Conservation (phyloP, 2,329 filamentous ascomycete species). For the Penicillium capsulatum region DNA sequence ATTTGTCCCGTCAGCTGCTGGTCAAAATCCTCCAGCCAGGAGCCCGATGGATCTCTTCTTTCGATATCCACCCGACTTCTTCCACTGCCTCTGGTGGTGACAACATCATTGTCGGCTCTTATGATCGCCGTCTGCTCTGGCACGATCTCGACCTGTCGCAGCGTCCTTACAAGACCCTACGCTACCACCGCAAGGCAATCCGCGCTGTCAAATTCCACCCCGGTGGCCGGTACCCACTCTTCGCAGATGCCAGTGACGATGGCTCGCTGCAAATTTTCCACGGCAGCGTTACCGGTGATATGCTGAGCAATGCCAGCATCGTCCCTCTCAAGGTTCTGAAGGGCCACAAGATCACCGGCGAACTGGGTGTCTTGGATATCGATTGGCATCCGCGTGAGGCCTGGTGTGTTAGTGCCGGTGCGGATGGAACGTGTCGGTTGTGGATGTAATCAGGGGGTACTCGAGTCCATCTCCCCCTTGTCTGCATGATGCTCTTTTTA, state of each 20-base stretch:
- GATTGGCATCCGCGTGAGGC: constrained; percentile 95
- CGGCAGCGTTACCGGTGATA: constrained; percentile 86
- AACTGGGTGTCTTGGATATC: constrained; percentile 85
- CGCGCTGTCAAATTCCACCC: constrained; percentile 84
- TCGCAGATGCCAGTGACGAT: constrained; percentile 93
- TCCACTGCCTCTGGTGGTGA: constrained; percentile 87
- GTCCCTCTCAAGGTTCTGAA: constrained; percentile 91
- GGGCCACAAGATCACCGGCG: constrained; percentile 80
- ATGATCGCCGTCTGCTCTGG: constrained; percentile 91
- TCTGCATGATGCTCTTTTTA: constrained; percentile 23
- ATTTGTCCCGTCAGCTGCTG: constrained; percentile 84
- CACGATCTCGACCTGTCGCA: constrained; percentile 91
- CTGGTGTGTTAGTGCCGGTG: constrained; percentile 90
- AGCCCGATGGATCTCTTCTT: constrained; percentile 88
- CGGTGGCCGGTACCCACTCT: constrained; percentile 70
- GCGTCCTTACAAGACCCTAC: constrained; percentile 90
- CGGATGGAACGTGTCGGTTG: constrained; percentile 85
- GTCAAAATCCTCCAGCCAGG: constrained; percentile 92
- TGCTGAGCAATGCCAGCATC: constrained; percentile 95
- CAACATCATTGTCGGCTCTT: constrained; percentile 90
- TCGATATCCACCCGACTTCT: constrained; percentile 86
- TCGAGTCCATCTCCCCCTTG: too few relatives aligned
- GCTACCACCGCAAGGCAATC: constrained; percentile 91
- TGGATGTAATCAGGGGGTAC: constrained; percentile 68
- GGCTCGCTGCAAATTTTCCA: constrained; percentile 95